Percentiles rank a stretch among this genome's conserved stretches.
phyloP scores from a whole-genome alignment of 768 basidiomycete species.

The Baorangia bicolor region DNA sequence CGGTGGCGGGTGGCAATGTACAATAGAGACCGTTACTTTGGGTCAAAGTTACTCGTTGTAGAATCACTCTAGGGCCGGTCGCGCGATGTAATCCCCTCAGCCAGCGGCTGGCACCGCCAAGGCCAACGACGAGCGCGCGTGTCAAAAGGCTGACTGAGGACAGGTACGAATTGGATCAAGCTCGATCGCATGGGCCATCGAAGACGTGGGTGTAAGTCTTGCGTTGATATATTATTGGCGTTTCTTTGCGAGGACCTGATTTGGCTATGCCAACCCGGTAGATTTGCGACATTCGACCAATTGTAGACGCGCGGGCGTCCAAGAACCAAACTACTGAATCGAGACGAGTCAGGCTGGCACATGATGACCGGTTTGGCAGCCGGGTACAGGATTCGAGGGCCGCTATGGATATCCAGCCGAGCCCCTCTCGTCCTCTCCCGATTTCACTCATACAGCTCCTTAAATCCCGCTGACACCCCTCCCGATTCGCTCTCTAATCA shows the following conservation, averaged over 20 bases:
- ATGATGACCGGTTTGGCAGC: conserved; percentile 38
- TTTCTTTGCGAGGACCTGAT: conserved; percentile 20
- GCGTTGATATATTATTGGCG: conserved; percentile 20
- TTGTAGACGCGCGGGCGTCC: conserved; percentile 17
- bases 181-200: conserved; percentile 4
- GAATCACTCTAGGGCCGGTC: conserved; percentile 22
- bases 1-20: conserved; percentile 36
- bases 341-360: conserved; percentile 44
- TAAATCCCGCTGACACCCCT: conserved; percentile 28
- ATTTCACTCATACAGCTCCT: conserved; percentile 27
- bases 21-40: conserved; percentile 25
- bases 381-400: conserved; percentile 32
- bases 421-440: conserved; percentile 43
- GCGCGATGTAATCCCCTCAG: conserved; percentile 1
- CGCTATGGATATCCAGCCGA: conserved; percentile 35
- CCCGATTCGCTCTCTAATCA: conserved; percentile 28
- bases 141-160: not conserved
- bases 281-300: conserved; percentile 22
- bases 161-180: conserved; percentile 11
- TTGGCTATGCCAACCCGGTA: conserved; percentile 14
- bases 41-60: conserved; percentile 7
- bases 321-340: conserved; percentile 32
- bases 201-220: conserved; percentile 3
- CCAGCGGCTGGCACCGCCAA: conserved; percentile 10
- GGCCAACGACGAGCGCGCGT: not conserved